Evolutionary conservation across 2,329 filamentous ascomycete species (phyloP).

Genomic region (Scorias spongiosa): DNA sequence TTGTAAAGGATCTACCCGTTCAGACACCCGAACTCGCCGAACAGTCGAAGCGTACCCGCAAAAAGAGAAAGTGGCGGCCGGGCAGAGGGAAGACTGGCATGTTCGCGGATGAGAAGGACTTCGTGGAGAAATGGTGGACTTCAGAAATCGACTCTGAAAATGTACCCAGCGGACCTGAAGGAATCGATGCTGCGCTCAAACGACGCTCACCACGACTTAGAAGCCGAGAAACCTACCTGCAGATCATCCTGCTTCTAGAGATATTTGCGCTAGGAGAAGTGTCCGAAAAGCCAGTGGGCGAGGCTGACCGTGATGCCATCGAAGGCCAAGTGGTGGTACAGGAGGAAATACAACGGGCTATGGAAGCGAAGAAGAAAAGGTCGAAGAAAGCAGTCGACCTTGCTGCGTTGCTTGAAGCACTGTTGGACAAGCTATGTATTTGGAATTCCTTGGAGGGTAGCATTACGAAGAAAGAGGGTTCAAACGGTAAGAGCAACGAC

Average conservation of each 20-base stretch:
- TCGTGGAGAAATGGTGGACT: conserved; percentile 58
- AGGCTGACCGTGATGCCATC: neutral
- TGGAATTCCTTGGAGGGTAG: conserved; percentile 53
- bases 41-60: conserved; percentile 21
- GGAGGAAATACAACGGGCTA: neutral
- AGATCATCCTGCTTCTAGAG: conserved; percentile 67
- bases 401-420: conserved; percentile 50
- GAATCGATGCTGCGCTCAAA: neutral
- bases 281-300: conserved; percentile 5
- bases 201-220: conserved; percentile 43
- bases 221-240: conserved; percentile 62
- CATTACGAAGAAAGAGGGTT: conserved; percentile 14
- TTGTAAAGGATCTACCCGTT: conserved; percentile 44
- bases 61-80: conserved; percentile 44
- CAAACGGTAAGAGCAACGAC: conserved; percentile 49
- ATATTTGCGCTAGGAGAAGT: conserved; percentile 52
- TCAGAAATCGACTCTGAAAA: conserved; percentile 32
- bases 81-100: conserved; percentile 54
- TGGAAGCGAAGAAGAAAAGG: conserved; percentile 16
- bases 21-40: conserved; percentile 5
- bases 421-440: conserved; percentile 66
- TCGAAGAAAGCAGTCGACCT: conserved; percentile 51
- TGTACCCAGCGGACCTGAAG: conserved; percentile 8
- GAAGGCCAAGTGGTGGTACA: neutral
- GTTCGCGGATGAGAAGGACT: conserved; percentile 50